Base-by-base conservation (phyloP, 257 asterid genomes). In the Avicennia marina region DNA sequence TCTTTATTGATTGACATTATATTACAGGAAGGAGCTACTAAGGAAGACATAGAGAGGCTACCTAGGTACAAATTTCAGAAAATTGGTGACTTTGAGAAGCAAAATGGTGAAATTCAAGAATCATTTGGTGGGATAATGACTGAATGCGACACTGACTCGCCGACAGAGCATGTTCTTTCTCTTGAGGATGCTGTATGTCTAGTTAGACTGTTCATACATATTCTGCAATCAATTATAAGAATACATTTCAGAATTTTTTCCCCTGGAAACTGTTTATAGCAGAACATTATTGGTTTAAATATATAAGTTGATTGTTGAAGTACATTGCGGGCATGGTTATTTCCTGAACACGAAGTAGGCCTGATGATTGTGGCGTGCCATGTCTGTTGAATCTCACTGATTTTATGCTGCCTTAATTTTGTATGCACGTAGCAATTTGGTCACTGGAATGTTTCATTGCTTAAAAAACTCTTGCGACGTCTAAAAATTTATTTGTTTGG, bases 41-140 rank as follows among this genome's bases (percentile, higher is more conserved):
- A 81, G 78, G 96, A 91, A 78, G 98, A 87, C 56, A 89, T 91
- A 25, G 98, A 89, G 39, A 79, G 90, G 40, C 78, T 91, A 24
- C 95, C 98, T 4, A 85, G 53, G 54, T 91, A 73, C 89, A 88
- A 70, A 62, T 91, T 91, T 48, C 81, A 85, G 12, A 81, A 69
- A 77, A 82, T 91, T 56, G 94, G 95, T 12, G 94, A 91, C 58
- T 85, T 83, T 50, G 98, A 86, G 77, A 91, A 91, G 75, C 90
- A 81, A 76, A 88, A 81, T 68, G 95, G 90, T 8, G 95, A 88
- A 70, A 83, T 86, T 58, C 95, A 88, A 80, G 95, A 85, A 74
- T 86, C 98, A 31, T 88, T 83, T 75, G 95, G 96, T 38, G 98
- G 98, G 47, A 74, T 91, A 71, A 85, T 91, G 90, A 83, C 89